Evolutionary conservation across 495 filamentous ascomycete genomes (phyloP), one percentile per base, ranked within the genome.

Genomic region (Tuber brumale): DNA sequence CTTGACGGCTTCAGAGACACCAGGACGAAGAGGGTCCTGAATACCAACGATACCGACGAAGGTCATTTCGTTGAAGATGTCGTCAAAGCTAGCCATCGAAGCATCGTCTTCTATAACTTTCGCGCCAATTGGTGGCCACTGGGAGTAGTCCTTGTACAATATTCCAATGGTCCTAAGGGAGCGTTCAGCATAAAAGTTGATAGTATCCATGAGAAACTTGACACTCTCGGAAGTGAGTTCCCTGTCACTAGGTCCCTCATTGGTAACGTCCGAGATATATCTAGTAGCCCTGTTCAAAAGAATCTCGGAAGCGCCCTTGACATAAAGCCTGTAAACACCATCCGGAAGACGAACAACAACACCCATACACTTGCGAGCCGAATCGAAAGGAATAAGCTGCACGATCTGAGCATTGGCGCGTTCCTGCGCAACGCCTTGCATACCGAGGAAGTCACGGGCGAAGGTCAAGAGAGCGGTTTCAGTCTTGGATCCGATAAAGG

Each of bases 111-210:
- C 92, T 48, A 87, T 84, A 19, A 87, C 89, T 44, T 88, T 88
- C 19, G 87, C 88, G 66, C 89, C 88, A 73, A 87, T 88, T 6
- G 95, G 93, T 35, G 94, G 94, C 94, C 94, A 97, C 70, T 88
- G 89, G 21, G 94, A 90, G 81, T 96, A 97, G 78, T 98, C 95
- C 51, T 91, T 91, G 81, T 96, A 97, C 18, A 93, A 85, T 74
- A 97, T 86, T 41, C 90, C 92, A 82, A 98, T 97, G 19, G 95
- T 96, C 70, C 95, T 88, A 57, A 98, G 86, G 9, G 95, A 97
- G 19, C 91, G 89, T 19, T 88, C 88, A 23, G 94, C 95, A 82
- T 97, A 98, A 27, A 84, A 86, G 72, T 89, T 88, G 80, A 97
- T 97, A 70, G 92, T 86, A 23, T 85, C 84, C 61, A 88, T 86